phyloP scores from a whole-genome alignment of 257 asterid species.

The Plantago elongata region DNA sequence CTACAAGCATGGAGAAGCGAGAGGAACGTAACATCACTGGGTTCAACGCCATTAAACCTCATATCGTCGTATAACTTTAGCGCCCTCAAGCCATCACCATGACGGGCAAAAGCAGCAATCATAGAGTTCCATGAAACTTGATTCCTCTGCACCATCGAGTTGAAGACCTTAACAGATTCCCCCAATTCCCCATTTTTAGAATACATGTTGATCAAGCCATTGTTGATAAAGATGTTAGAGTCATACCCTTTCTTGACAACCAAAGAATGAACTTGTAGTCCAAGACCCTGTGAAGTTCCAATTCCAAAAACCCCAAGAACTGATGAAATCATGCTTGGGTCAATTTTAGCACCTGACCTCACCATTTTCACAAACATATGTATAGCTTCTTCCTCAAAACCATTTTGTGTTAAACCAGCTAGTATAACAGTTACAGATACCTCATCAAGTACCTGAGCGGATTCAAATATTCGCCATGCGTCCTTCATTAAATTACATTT shows the following conservation, averaged over 20 bases:
- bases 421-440: slow-evolving; percentile 76
- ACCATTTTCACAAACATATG: slow-evolving; percentile 59
- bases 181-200: slow-evolving; percentile 73
- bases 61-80: slow-evolving; percentile 50
- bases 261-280: slow-evolving; percentile 68
- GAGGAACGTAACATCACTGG: slow-evolving; percentile 70
- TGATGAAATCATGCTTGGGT: slow-evolving; percentile 57
- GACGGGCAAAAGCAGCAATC: slow-evolving; percentile 84
- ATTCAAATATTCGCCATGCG: slow-evolving; percentile 71
- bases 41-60: slow-evolving; percentile 40
- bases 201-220: slow-evolving; percentile 81
- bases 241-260: slow-evolving; percentile 56
- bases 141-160: slow-evolving; percentile 42
- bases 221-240: slow-evolving; percentile 48
- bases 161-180: slow-evolving; percentile 49
- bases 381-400: slow-evolving; percentile 72
- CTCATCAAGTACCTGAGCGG: slow-evolving; percentile 57
- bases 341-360: slow-evolving; percentile 45
- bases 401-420: slow-evolving; percentile 64
- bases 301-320: slow-evolving; percentile 60
- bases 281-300: slow-evolving; percentile 54
- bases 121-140: slow-evolving; percentile 82
- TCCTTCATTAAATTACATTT: slow-evolving; percentile 59
- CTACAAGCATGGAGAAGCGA: slow-evolving; percentile 85
- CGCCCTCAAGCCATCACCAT: slow-evolving; percentile 57